Evolutionary conservation across 345 rosid genomes (phyloP), one percentile per base, ranked within the genome.

Genomic region (Citrus australasica): DNA sequence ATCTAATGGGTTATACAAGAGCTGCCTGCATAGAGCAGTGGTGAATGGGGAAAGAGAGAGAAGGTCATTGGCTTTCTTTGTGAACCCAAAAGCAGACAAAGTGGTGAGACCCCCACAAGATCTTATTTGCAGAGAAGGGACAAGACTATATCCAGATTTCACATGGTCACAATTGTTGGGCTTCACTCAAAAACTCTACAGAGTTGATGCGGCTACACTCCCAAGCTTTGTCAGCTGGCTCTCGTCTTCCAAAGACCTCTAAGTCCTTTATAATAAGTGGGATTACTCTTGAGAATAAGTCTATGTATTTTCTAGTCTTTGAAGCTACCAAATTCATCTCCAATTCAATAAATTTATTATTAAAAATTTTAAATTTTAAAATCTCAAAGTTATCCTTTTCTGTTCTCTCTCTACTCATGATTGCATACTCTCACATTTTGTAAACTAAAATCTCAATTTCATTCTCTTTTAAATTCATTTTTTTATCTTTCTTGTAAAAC

Each of bases 11-110:
- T 80, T 16, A 70, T 92, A 88, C 89, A 90, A 90, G 83, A 93
- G 94, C 70, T 87, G 92, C 83, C 68, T 88, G 65, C 96, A 92
- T 24, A 86, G 96, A 24, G 98, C 94, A 14, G 87, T 93, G 65
- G 96, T 92, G 83, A 84, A 90, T 64, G 83, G 82, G 13, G 84
- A 85, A 32, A 86, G 67, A 13, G 93, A 76, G 78, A 87, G 95
- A 81, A 86, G 82, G 78, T 83, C 95, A 11, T 59, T 91, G 84
- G 90, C 84, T 11, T 91, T 84, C 80, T 93, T 93, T 64, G 76
- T 86, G 68, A 76, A 87, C 75, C 97, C 95, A 1, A 82, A 82
- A 76, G 86, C 83, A 38, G 94, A 89, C 85, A 90, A 90, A 76
- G 73, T 87, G 48, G 88, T 93, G 78, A 89, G 84, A 74, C 93